Evolutionary conservation across 2,329 filamentous ascomycete species (phyloP), one percentile per base, ranked within the genome.

Genomic region (Aureobasidium melanogenum): DNA sequence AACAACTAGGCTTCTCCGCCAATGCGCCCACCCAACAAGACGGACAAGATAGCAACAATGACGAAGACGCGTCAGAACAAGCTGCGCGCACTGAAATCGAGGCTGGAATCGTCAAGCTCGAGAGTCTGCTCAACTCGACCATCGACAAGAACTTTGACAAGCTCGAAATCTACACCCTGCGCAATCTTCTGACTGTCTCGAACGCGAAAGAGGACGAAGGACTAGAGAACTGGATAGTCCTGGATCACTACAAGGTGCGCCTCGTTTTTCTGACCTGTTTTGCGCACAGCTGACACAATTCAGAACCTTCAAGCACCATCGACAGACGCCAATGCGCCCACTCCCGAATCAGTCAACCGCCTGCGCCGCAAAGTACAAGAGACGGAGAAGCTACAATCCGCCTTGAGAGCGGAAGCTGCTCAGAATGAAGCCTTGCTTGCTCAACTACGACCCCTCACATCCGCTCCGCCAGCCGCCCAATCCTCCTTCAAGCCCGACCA

Each of bases 221-320:
- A 8, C 79, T 87, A 50, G 77, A 88, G 68, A 82, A 84, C 62
- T 97, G 88, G 84, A 86, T 97, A 65, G 80, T 88, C 58, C 78
- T 99, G 65, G 83, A 84, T 51, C 93, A 97, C 79, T 97, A 99
- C 76, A 85, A 91, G 72, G 89, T 85, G 38, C 70, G 51, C 70
- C 10, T 8, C n/a, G 8, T 15, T 6, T 8, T 1, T 22, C 24
- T 24, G 24, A 19, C 6, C 30, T 36, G 15, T 3, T 12, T n/a
- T n/a, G 41, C 26, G 19, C 32, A 32, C 48, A 38, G 28, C 47
- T 39, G 44, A 52, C 44, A 70, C 50, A 60, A 41, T 6, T 47
- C 24, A 66, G 36, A 32, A 67, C 39, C 54, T 72, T 9, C 19
- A 67, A 72, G 60, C 52, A 71, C 43, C 63, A 3, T 65, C 52